These are phyloP conservation scores for Podochytrium sp. DNA, from an alignment of 192 early-diverging fungal genomes.

Conservation along the genomic window DNA sequence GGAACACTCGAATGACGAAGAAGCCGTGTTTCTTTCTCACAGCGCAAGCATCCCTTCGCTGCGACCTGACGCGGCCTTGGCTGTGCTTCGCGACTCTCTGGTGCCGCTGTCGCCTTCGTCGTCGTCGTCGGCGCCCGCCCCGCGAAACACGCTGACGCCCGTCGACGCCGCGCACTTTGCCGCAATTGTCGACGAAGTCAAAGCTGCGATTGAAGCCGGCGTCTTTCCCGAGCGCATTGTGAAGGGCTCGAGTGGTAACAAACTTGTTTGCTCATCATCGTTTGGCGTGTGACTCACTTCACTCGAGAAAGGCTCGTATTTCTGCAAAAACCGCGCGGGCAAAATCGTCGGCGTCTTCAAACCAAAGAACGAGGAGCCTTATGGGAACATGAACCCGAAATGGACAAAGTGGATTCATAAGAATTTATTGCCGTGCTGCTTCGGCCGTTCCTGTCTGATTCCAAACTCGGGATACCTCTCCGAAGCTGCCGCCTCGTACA, in stretches of 20 bases:
- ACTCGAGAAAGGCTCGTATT: conserved; percentile 72
- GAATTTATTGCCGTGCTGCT: conserved; percentile 85
- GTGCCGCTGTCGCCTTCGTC: not conserved
- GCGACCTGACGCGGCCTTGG: too few species aligned
- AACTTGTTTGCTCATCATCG: not conserved
- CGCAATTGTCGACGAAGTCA: conserved; percentile 27
- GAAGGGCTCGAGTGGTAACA: conserved; percentile 73
- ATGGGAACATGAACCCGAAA: conserved; percentile 78
- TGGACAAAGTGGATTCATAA: conserved; percentile 94
- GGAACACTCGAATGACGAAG: too few species aligned
- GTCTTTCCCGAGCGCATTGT: conserved; percentile 54
- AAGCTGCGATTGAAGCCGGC: conserved; percentile 49
- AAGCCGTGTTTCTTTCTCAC: too few species aligned
- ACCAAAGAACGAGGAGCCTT: conserved; percentile 71
- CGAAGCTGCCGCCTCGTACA: conserved; percentile 82
- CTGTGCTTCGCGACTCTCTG: conserved; percentile 1
- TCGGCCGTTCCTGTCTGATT: conserved; percentile 85
- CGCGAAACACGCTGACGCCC: conserved; percentile 16
- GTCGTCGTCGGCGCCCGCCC: not conserved
- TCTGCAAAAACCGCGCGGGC: conserved; percentile 74
- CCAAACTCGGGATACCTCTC: conserved; percentile 89
- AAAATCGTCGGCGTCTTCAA: conserved; percentile 90
- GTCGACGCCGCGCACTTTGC: conserved; percentile 1
- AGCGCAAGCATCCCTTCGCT: too few species aligned
- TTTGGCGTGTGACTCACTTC: not conserved